Evolutionary conservation across 1,284 basidiomycete species (phyloP), one percentile per base, ranked within the genome.

Genomic region (Trichosporon sp.): DNA sequence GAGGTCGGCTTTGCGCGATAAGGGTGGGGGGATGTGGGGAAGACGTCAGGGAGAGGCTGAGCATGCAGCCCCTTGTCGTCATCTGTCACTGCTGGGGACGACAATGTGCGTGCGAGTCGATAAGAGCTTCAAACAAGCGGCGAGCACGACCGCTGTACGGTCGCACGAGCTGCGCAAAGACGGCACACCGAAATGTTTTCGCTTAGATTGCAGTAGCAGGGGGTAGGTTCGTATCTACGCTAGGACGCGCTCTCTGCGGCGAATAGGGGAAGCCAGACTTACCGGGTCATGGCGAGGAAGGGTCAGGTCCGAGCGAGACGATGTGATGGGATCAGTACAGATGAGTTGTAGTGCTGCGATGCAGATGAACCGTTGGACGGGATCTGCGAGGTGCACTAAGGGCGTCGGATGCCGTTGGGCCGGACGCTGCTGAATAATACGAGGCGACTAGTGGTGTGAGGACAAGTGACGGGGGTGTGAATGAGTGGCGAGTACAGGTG

Each of bases 241-340:
- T 13, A 29, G 29, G 25, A 11, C 25, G 46, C 25, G 23, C 46
- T 14, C 25, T 13, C 14, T 34, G 25, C 25, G 9, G 25, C 23
- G 10, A 34, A 25, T 52, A 4, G 46, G 25, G 21, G 21, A n/a
- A 33, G 25, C 57, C n/a, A 23, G 14, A 54, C 49, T 54, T 8
- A 54, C 49, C 49, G 49, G 49, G 49, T 54, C 49, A 54, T 54
- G 25, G 49, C 49, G 49, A 54, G 31, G 25, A 29, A 54, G 49
- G 6, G 49, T 23, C n/a, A 3, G 49, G 31, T 54, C 25, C 49
- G 49, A 29, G 49, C 49, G 49, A n/a, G 25, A 29, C 3, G 13
- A n/a, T 6, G 25, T 27, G 25, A n/a, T n/a, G n/a, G n/a, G 49
- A 31, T n/a, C 27, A 29, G n/a, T 29, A 8, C 29, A n/a, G 11